Evolutionary conservation across 208 protist species (phyloP).

Genomic region (Trypanosoma scelopori): DNA sequence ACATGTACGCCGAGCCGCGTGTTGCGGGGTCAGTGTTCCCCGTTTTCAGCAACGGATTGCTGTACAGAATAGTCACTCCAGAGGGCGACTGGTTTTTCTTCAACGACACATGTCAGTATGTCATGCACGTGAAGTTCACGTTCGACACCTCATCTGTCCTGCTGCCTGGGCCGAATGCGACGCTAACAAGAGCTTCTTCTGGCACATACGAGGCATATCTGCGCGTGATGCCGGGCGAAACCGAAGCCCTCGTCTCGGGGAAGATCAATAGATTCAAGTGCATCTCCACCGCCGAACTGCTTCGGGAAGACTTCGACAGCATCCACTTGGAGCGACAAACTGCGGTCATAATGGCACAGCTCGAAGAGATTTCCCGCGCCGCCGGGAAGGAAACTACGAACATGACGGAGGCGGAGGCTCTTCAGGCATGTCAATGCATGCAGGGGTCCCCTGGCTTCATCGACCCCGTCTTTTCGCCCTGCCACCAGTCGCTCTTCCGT

Average conservation of each 20-base stretch:
- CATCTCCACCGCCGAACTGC: not conserved
- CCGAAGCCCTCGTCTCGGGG: not conserved
- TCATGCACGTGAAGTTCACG: constrained; percentile 65
- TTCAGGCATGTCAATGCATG: constrained; percentile 8
- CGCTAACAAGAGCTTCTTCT: constrained; percentile 33
- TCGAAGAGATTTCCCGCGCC: not conserved
- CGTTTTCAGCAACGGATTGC: constrained; percentile 53
- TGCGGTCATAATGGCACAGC: not conserved
- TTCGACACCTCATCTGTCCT: constrained; percentile 55
- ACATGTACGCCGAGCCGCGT: constrained; percentile 41
- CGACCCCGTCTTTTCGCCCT: constrained; percentile 38
- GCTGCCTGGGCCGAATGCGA: constrained; percentile 52
- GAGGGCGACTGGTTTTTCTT: constrained; percentile 62
- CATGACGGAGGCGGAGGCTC: not conserved
- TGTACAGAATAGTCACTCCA: constrained; percentile 35
- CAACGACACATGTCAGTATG: constrained; percentile 63
- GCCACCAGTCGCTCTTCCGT: constrained; percentile 30
- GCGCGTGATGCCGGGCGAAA: not conserved
- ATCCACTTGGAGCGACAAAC: not conserved
- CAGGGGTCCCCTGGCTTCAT: constrained; percentile 27
- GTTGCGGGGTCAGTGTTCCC: constrained; percentile 40
- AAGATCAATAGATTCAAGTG: not conserved
- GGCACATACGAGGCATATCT: constrained; percentile 1
- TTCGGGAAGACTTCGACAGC: not conserved
- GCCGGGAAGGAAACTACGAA: not conserved